phyloP scores from a whole-genome alignment of 2,329 filamentous ascomycete genomes.

The Colletotrichum somersetense region DNA sequence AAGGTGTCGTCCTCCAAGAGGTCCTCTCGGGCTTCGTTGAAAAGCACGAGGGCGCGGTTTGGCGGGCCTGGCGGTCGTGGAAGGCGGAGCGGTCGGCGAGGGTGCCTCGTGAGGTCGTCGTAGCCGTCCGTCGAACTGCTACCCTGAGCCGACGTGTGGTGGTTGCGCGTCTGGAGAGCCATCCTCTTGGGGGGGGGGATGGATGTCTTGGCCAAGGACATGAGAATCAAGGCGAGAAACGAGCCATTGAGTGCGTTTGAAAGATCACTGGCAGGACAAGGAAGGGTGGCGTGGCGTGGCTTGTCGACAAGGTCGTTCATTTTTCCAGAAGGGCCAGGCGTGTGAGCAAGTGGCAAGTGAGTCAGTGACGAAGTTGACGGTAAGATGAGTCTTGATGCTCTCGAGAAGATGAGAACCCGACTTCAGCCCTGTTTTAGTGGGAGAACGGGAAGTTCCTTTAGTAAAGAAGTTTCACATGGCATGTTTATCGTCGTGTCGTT shows the following conservation, averaged over 20 bases:
- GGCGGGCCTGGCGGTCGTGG: constrained; percentile 48
- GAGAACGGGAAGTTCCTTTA: not conserved
- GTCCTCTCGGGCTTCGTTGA: constrained; percentile 47
- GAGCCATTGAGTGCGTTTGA: constrained; percentile 4
- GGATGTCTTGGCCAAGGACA: not conserved
- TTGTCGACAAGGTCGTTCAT: not conserved
- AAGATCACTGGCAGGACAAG: not conserved
- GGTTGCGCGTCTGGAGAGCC: constrained; percentile 28
- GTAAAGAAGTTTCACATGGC: too few species aligned
- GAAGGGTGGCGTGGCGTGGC: not conserved
- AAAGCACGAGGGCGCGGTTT: constrained; percentile 49
- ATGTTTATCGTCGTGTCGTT: not conserved
- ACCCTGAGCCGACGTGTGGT: constrained; percentile 32
- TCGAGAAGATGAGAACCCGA: not conserved
- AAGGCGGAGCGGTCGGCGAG: constrained; percentile 48
- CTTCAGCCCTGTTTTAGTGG: constrained; percentile 30
- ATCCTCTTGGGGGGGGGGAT: not conserved
- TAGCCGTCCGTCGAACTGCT: constrained; percentile 40
- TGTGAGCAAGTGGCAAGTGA: not conserved
- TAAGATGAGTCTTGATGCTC: not conserved
- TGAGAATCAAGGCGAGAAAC: not conserved
- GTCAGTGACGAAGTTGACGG: too few species aligned
- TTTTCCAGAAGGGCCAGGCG: not conserved
- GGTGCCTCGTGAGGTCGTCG: constrained; percentile 38
- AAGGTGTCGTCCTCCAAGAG: constrained; percentile 49